Conservation (phyloP, 495 filamentous ascomycete genomes). For the Lepraria neglecta region DNA sequence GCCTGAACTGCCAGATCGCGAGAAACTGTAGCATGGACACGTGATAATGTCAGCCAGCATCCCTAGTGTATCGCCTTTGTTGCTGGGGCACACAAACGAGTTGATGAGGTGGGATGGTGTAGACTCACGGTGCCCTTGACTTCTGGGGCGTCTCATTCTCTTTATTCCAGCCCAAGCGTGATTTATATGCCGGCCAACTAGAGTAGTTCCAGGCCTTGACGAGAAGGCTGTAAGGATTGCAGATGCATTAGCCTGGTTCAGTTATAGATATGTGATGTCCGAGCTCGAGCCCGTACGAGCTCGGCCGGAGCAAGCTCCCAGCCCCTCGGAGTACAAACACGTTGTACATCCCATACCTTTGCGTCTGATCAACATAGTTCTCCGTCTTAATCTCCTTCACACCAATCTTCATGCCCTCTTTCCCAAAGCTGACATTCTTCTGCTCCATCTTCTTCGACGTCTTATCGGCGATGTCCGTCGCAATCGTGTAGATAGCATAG, state of each 20-base stretch:
- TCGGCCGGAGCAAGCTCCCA: background rate
- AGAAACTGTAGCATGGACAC: constrained; percentile 18
- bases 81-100: background rate
- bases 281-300: background rate
- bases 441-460: constrained; percentile 72
- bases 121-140: constrained; percentile 27
- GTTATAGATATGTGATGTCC: background rate
- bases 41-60: constrained; percentile 22
- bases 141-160: constrained; percentile 22
- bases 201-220: constrained; percentile 75
- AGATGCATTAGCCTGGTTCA: constrained; percentile 6
- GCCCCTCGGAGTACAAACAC: too few species aligned
- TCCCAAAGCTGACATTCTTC: constrained; percentile 73
- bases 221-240: constrained; percentile 41
- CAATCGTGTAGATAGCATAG: constrained; percentile 67
- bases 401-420: constrained; percentile 76
- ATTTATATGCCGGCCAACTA: constrained; percentile 53
- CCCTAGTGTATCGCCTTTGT: too few species aligned
- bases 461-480: constrained; percentile 59
- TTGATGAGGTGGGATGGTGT: background rate
- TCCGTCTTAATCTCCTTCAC: constrained; percentile 71
- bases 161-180: constrained; percentile 47
- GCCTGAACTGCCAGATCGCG: constrained; percentile 19
- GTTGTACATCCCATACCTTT: constrained; percentile 46
- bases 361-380: constrained; percentile 73